These are phyloP conservation scores for Leishmania arabica DNA, from an alignment of 208 protist genomes.

Conservation along the genomic window DNA sequence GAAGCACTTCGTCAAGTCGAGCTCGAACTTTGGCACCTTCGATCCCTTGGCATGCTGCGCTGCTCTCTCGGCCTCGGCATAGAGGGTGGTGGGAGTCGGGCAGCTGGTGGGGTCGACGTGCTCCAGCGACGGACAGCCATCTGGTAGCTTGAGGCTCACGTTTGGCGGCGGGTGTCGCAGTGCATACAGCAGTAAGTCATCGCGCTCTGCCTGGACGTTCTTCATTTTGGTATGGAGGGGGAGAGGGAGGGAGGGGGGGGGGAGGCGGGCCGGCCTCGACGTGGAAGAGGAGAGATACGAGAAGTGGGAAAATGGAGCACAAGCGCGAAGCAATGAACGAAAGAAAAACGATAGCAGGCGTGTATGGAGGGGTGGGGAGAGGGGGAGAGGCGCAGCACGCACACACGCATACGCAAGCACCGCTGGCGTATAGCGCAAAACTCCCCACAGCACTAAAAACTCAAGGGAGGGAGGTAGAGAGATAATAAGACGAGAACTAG, in stretches of 20 bases:
- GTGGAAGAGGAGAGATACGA: neutral
- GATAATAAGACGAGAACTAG: neutral
- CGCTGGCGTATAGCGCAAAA: neutral
- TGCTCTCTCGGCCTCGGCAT: conserved; percentile 31
- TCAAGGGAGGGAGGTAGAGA: neutral
- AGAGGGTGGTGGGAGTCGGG: conserved; percentile 38
- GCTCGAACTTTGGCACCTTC: conserved; percentile 19
- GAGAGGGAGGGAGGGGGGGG: too few relatives aligned
- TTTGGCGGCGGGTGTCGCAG: conserved; percentile 56
- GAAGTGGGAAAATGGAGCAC: neutral
- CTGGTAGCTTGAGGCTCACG: conserved; percentile 45
- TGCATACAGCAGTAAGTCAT: conserved; percentile 58
- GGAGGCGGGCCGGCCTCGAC: too few relatives aligned
- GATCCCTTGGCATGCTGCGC: conserved; percentile 12
- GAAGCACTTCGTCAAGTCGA: conserved; percentile 27
- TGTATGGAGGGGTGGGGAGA: neutral
- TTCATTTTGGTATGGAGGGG: conserved; percentile 13
- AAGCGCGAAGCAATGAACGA: neutral
- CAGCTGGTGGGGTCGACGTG: conserved; percentile 42
- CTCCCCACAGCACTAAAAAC: neutral
- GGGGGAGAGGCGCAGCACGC: neutral
- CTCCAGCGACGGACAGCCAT: conserved; percentile 19
- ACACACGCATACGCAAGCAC: neutral
- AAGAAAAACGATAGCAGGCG: neutral
- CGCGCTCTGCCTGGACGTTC: conserved; percentile 31